A percentile compares a stretch with the other conserved stretches of the same genome.
These are phyloP conservation scores for Neofusicoccum kwambonambiense DNA, from an alignment of 2,329 filamentous ascomycete species.

Conservation along the genomic window DNA sequence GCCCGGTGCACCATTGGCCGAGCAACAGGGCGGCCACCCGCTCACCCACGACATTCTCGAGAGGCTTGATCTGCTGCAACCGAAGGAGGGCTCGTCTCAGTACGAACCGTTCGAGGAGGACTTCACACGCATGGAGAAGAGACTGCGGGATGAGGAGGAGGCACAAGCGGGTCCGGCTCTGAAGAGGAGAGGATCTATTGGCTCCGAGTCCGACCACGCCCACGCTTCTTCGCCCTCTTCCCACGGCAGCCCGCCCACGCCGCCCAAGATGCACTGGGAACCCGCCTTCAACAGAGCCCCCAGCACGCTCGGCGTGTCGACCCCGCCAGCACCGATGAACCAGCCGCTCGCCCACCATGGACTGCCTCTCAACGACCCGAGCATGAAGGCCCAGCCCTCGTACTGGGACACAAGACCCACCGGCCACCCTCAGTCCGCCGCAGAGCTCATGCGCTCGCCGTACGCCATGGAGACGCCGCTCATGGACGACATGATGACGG, in stretches of 20 bases:
- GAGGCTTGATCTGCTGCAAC: conserved; percentile 57
- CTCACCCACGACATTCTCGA: conserved; percentile 64
- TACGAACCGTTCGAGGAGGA: conserved; percentile 60
- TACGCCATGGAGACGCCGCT: conserved; percentile 5
- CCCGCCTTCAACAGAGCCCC: conserved; percentile 7
- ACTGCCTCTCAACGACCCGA: conserved; percentile 7
- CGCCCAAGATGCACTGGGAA: conserved; percentile 4
- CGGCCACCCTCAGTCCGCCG: not conserved
- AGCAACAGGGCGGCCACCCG: conserved; percentile 54
- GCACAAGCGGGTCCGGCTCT: conserved; percentile 43
- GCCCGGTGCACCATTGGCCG: conserved; percentile 54
- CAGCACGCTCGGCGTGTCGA: not conserved
- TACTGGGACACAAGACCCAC: not conserved
- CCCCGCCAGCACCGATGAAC: not conserved
- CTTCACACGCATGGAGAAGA: conserved; percentile 54
- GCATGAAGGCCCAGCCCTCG: conserved; percentile 5
- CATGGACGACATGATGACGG: not conserved
- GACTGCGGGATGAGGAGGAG: conserved; percentile 54
- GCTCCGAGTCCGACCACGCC: conserved; percentile 58
- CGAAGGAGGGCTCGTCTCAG: conserved; percentile 46
- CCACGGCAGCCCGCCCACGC: conserved; percentile 34
- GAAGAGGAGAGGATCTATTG: conserved; percentile 44
- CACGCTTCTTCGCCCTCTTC: conserved; percentile 41
- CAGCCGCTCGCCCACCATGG: conserved; percentile 4
- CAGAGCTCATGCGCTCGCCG: conserved; percentile 11